Base-by-base conservation (phyloP, 805 yeast genomes). In the Candida peoriensis region DNA sequence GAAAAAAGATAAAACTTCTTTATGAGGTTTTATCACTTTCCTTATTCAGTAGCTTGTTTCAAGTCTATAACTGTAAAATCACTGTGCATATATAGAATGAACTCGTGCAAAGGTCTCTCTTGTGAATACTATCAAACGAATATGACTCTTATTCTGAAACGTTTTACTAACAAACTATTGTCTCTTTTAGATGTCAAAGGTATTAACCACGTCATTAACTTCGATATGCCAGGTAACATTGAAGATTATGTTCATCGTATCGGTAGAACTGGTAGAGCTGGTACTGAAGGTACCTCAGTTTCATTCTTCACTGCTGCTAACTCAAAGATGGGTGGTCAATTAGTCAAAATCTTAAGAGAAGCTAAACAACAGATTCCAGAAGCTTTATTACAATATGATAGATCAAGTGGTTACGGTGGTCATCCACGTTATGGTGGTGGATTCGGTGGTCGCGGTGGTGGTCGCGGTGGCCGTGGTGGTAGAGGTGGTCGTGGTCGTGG, bases 211-310 rank as follows among this genome's bases (percentile, higher is more conserved):
- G 98, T 93, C 43, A 74, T 93, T 61, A 93, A 93, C 78, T 87
- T 75, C 58, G 97, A 90, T 64, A 90, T 90, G 89, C 97, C 98
- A 58, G 88, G 86, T 65, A 90, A 90, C 68, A 86, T 89, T 59
- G 98, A 93, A 73, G 97, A 93, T 70, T 90, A 90, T 63, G 97
- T 90, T 45, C 98, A 90, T 65, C 80, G 98, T 71, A 93, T 90
- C 58, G 98, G 98, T 65, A 89, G 57, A 48, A 52, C 98, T 47
- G 98, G 98, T 63, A 87, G 98, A 77, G 98, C 97, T 49, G 97
- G 97, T 63, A 80, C 88, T 44, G 72, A 74, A 44, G 98, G 98
- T 75, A 89, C 93, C 43, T 97, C 98, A 37, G 77, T 88, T 48
- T 86, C 97, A 8, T 78, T 90, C 63, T 93, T 93, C 76, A 87